Conservation (phyloP, 179 eudicot species). For the Heliamphora pulchella region DNA sequence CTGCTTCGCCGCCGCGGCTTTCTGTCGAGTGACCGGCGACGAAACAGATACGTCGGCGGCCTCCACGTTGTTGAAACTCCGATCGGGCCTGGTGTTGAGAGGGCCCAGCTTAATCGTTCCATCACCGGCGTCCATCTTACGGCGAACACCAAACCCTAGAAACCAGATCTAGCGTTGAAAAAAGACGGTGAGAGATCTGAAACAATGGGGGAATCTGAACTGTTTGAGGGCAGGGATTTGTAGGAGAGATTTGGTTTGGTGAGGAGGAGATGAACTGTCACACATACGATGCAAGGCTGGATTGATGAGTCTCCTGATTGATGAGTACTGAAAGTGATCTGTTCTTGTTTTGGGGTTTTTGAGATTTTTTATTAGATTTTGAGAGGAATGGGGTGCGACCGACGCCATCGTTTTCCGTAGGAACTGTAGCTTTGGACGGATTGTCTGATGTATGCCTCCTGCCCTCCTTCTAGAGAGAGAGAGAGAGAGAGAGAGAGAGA, state of each 20-base stretch:
- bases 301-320: not conserved
- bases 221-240: not conserved
- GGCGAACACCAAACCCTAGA: not conserved
- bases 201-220: not conserved
- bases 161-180: not conserved
- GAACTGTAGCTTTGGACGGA: not conserved
- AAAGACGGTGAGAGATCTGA: not conserved
- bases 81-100: slow-evolving; percentile 30
- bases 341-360: not conserved
- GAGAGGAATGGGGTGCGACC: slow-evolving; percentile 18
- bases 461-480: not conserved
- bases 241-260: not conserved
- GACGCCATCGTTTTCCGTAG: slow-evolving; percentile 18
- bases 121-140: slow-evolving; percentile 38
- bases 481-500: not conserved
- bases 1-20: slow-evolving; percentile 64
- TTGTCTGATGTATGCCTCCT: not conserved
- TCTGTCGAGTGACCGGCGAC: slow-evolving; percentile 61
- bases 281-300: slow-evolving; percentile 12
- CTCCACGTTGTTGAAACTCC: slow-evolving; percentile 28
- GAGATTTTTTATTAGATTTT: no score
- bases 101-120: slow-evolving; percentile 32
- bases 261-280: slow-evolving; percentile 11
- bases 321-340: not conserved
- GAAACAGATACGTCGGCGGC: slow-evolving; percentile 38